Percentiles rank a stretch among this genome's conserved stretches.
phyloP scores from a whole-genome alignment of 148 eudicot genomes.

The Rhododendron griersonianum region DNA sequence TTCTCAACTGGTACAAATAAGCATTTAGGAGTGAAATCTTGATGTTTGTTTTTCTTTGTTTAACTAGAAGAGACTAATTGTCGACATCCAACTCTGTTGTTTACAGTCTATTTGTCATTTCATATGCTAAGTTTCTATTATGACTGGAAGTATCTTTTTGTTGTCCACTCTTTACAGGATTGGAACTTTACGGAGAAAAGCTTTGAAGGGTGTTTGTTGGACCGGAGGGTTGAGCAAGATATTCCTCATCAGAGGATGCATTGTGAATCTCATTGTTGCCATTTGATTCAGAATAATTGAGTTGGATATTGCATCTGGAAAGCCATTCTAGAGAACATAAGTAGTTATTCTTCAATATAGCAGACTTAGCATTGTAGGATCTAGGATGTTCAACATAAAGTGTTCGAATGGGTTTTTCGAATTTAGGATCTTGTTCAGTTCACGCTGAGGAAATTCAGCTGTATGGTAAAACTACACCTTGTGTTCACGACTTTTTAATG shows the following conservation, averaged over 20 bases:
- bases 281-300: neutral
- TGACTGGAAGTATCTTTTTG: neutral
- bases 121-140: neutral
- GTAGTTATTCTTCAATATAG: neutral
- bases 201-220: constrained; percentile 5
- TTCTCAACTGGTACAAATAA: neutral
- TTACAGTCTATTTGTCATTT: neutral
- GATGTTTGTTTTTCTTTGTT: neutral
- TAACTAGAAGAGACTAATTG: neutral
- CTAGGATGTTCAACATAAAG: neutral
- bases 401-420: neutral
- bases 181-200: neutral
- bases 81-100: neutral
- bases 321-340: neutral
- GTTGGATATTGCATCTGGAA: constrained; percentile 2
- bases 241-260: neutral
- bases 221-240: neutral
- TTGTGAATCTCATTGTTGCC: neutral
- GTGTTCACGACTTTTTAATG: neutral
- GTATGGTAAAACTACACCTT: neutral
- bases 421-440: neutral
- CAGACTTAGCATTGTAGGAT: neutral
- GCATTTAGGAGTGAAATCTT: neutral
- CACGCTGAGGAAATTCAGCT: neutral
- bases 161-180: neutral